Percentiles rank a stretch among this genome's conserved stretches.
Conservation (phyloP, 2,329 filamentous ascomycete genomes). For the Venturia nashicola region DNA sequence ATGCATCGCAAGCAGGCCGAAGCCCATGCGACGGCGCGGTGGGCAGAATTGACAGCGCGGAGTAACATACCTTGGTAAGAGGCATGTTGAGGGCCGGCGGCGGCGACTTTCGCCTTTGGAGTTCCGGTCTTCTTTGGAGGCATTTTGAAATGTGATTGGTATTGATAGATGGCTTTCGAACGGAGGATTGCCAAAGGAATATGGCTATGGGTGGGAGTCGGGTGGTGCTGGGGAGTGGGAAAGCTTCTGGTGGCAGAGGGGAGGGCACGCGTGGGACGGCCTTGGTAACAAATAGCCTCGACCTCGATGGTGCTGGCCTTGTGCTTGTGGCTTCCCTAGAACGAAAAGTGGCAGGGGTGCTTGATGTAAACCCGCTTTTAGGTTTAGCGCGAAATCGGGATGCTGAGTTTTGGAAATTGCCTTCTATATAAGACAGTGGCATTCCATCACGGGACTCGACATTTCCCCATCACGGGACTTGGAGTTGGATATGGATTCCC, state of each 20-base stretch:
- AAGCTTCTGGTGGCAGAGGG: neutral
- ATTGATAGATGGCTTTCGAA: neutral
- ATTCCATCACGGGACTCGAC: too few species aligned
- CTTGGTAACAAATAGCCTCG: neutral
- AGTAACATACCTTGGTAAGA: constrained; percentile 56
- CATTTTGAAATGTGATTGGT: constrained; percentile 30
- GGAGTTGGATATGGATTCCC: too few species aligned
- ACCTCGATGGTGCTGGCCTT: neutral
- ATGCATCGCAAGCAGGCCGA: constrained; percentile 25
- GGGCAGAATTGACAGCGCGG: constrained; percentile 24
- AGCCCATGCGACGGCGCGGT: constrained; percentile 30
- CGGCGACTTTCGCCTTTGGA: constrained; percentile 42
- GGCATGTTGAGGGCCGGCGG: constrained; percentile 43
- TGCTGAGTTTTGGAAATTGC: neutral
- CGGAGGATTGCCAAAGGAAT: neutral
- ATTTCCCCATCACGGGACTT: too few species aligned
- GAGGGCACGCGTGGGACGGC: neutral
- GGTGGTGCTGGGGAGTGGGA: neutral
- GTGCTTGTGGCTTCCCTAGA: neutral
- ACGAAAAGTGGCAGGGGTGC: neutral
- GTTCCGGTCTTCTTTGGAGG: constrained; percentile 51
- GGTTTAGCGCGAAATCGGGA: neutral
- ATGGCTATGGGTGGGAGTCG: neutral
- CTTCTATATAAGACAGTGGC: neutral
- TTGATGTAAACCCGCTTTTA: neutral